These are phyloP conservation scores for Cyberlindnera subsufficiens DNA, from an alignment of 805 yeast genomes.

Conservation along the genomic window DNA sequence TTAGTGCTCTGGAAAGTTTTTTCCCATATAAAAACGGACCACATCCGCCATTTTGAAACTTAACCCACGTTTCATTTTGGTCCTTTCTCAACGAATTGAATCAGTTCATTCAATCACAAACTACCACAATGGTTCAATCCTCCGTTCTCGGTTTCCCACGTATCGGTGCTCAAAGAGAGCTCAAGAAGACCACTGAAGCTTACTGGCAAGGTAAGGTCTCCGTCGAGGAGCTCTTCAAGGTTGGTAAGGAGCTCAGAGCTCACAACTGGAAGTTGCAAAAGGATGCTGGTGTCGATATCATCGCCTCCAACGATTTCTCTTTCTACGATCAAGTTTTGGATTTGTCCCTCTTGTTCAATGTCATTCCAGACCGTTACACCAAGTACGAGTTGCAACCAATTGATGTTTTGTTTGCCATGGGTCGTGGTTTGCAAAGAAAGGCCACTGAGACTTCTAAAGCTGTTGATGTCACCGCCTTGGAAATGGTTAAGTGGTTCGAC, in stretches of 20 bases:
- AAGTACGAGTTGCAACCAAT: conserved; percentile 83
- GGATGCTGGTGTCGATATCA: conserved; percentile 94
- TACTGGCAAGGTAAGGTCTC: conserved; percentile 96
- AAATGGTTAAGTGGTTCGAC: conserved; percentile 99
- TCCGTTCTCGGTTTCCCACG: conserved; percentile 99
- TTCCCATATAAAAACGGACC: not conserved
- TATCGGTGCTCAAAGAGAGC: conserved; percentile 99
- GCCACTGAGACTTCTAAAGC: conserved; percentile 83
- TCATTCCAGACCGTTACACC: conserved; percentile 94
- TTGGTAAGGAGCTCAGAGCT: conserved; percentile 93
- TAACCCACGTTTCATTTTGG: too few relatives aligned
- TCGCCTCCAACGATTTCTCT: conserved; percentile 97
- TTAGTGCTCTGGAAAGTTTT: not conserved
- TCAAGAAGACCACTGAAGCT: conserved; percentile 97
- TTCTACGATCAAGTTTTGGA: conserved; percentile 97
- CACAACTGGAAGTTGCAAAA: conserved; percentile 97
- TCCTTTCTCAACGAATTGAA: not conserved
- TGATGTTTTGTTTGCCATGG: conserved; percentile 97
- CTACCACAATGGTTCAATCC: conserved; percentile 76
- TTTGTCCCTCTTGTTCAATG: conserved; percentile 87
- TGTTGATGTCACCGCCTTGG: conserved; percentile 97
- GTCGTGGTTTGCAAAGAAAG: conserved; percentile 98
- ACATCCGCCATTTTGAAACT: too few relatives aligned
- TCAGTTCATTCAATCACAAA: not conserved
- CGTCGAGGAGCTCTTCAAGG: conserved; percentile 81